These are phyloP conservation scores for Hymenochaete sp. DNA, from an alignment of 1,284 basidiomycete species.

Conservation along the genomic window DNA sequence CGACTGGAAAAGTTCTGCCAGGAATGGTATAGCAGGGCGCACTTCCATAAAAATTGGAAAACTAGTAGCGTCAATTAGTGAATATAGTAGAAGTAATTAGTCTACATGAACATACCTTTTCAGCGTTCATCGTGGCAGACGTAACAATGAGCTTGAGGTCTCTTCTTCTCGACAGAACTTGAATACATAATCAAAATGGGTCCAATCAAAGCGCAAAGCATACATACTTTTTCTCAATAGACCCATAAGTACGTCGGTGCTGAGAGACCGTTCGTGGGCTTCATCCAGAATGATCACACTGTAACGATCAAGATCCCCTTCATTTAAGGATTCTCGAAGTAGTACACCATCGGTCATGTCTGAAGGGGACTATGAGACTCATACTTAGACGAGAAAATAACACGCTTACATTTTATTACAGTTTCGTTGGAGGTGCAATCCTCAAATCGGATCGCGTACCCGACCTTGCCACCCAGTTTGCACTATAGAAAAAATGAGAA, in stretches of 20 bases:
- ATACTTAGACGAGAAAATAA: neutral
- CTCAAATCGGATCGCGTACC: slow-evolving; percentile 97
- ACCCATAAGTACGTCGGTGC: slow-evolving; percentile 97
- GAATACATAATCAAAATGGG: slow-evolving; percentile 1
- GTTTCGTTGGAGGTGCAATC: slow-evolving; percentile 91
- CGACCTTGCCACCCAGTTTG: slow-evolving; percentile 82
- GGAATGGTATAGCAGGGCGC: slow-evolving; percentile 96
- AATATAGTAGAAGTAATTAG: neutral
- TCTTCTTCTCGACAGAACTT: slow-evolving; percentile 83
- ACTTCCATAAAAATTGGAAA: slow-evolving; percentile 90
- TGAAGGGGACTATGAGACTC: slow-evolving; percentile 26
- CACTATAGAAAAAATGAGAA: slow-evolving; percentile 38
- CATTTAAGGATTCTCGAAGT: slow-evolving; percentile 90
- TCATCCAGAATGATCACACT: slow-evolving; percentile 95
- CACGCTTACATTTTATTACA: slow-evolving; percentile 81
- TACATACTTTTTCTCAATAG: slow-evolving; percentile 80
- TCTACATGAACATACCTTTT: slow-evolving; percentile 56
- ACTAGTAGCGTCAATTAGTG: slow-evolving; percentile 38
- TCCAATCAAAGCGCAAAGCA: slow-evolving; percentile 5
- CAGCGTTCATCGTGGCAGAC: slow-evolving; percentile 98
- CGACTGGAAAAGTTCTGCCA: slow-evolving; percentile 97
- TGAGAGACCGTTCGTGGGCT: slow-evolving; percentile 92
- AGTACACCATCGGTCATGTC: slow-evolving; percentile 99
- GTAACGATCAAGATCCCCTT: slow-evolving; percentile 91
- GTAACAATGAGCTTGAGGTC: slow-evolving; percentile 97